These are phyloP conservation scores for Abrus pulchellus DNA, from an alignment of 306 rosid species.

Conservation along the genomic window DNA sequence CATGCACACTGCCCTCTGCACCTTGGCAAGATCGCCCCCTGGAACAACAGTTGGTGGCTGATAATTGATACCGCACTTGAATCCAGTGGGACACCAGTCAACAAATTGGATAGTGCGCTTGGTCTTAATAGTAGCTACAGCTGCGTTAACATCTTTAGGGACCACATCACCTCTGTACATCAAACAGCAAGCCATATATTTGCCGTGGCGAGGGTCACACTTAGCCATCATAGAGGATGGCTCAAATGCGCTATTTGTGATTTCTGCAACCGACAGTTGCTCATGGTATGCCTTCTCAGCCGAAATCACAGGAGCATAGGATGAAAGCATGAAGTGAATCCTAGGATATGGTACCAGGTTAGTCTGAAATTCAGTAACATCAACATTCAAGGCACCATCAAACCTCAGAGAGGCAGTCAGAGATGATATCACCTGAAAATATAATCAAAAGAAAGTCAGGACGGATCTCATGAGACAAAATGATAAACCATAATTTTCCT, in stretches of 20 bases:
- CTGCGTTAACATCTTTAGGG: constrained; percentile 86
- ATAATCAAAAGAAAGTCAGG: not conserved
- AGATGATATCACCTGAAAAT: constrained; percentile 74
- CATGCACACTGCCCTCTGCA: constrained; percentile 90
- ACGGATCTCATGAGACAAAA: not conserved
- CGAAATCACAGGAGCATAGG: constrained; percentile 86
- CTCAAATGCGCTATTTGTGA: constrained; percentile 83
- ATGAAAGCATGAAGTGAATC: constrained; percentile 89
- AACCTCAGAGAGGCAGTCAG: constrained; percentile 82
- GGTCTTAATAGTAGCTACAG: constrained; percentile 87
- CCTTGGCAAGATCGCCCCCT: constrained; percentile 85
- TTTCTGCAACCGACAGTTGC: constrained; percentile 83
- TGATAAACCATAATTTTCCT: not conserved
- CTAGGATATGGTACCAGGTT: constrained; percentile 88
- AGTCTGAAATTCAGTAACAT: constrained; percentile 85
- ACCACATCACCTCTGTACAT: constrained; percentile 91
- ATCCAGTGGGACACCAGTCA: constrained; percentile 95
- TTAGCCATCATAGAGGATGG: constrained; percentile 94
- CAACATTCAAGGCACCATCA: constrained; percentile 86
- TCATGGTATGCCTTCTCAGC: constrained; percentile 90
- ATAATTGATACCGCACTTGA: constrained; percentile 87
- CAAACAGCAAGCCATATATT: constrained; percentile 88
- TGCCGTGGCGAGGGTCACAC: constrained; percentile 88
- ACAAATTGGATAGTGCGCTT: constrained; percentile 87
- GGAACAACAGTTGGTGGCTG: constrained; percentile 90